These are phyloP conservation scores for Trichoderma parareesei DNA, from an alignment of 495 filamentous ascomycete genomes.

Conservation along the genomic window DNA sequence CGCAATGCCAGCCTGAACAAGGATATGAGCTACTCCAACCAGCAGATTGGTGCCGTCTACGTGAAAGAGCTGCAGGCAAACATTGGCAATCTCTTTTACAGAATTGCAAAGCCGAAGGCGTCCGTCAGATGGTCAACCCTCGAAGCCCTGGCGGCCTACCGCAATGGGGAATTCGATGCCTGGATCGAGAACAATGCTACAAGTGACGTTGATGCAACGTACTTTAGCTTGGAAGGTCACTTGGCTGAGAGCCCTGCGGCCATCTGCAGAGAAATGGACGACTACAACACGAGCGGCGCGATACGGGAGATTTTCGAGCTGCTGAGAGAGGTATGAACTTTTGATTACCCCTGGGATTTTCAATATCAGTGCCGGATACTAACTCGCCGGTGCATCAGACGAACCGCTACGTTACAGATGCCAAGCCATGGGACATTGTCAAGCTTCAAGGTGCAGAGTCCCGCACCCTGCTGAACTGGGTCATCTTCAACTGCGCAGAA, in stretches of 20 bases:
- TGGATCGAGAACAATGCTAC: not conserved
- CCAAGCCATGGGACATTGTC: slow-evolving; percentile 28
- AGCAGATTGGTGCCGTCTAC: slow-evolving; percentile 64
- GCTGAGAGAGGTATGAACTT: slow-evolving; percentile 41
- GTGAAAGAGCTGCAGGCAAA: slow-evolving; percentile 65
- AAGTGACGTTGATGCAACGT: not conserved
- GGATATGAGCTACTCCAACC: slow-evolving; percentile 80
- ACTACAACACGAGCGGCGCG: slow-evolving; percentile 54
- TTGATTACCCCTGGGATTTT: not conserved
- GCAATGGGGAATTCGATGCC: slow-evolving; percentile 1
- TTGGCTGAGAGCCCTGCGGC: slow-evolving; percentile 11
- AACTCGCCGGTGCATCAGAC: not conserved
- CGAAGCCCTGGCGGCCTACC: not conserved
- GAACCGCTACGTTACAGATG: slow-evolving; percentile 12
- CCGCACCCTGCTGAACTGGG: slow-evolving; percentile 20
- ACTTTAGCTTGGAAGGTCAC: not conserved
- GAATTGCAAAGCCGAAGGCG: slow-evolving; percentile 57
- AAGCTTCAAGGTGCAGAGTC: slow-evolving; percentile 12
- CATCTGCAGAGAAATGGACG: slow-evolving; percentile 52
- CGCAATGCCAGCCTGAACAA: slow-evolving; percentile 63
- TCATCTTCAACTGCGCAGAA: slow-evolving; percentile 66
- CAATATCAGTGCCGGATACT: not conserved
- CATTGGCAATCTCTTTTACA: slow-evolving; percentile 69
- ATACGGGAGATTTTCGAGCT: slow-evolving; percentile 58
- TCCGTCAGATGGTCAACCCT: slow-evolving; percentile 37